Conservation (phyloP, 139 green algal species). For the Edaphochlamys debaryana region DNA sequence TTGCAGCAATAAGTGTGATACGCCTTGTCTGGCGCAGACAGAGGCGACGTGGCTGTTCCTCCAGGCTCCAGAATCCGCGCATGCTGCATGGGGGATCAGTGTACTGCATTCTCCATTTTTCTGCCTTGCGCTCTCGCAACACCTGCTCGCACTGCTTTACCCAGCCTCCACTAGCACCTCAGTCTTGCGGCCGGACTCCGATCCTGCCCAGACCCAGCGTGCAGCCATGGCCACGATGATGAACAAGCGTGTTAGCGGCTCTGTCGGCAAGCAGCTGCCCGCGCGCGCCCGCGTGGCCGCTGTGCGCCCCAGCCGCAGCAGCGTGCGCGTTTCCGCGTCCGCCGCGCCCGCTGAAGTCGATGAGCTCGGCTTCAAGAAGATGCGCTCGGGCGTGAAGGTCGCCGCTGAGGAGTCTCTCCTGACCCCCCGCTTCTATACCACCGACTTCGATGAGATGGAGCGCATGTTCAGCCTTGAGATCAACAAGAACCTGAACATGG, state of each 20-base stretch:
- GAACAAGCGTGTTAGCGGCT: constrained; percentile 26
- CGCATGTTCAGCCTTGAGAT: constrained; percentile 92
- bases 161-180: no score
- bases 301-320: not conserved
- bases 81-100: no score
- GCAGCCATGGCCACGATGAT: constrained; percentile 22
- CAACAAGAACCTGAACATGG: constrained; percentile 95
- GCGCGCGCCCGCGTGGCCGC: constrained; percentile 12
- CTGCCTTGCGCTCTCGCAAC: no score
- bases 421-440: constrained; percentile 92
- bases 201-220: no score
- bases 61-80: no score
- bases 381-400: constrained; percentile 88
- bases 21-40: no score
- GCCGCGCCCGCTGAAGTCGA: constrained; percentile 27
- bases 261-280: constrained; percentile 29
- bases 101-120: no score
- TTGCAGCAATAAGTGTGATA: no score
- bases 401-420: constrained; percentile 90
- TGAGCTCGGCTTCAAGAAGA: constrained; percentile 58
- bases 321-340: constrained; percentile 22
- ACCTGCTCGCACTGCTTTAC: no score
- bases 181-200: no score
- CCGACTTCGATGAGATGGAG: constrained; percentile 99
- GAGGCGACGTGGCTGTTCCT: no score